phyloP scores from a whole-genome alignment of 2,329 filamentous ascomycete genomes.

The Paramyrothecium roridum region DNA sequence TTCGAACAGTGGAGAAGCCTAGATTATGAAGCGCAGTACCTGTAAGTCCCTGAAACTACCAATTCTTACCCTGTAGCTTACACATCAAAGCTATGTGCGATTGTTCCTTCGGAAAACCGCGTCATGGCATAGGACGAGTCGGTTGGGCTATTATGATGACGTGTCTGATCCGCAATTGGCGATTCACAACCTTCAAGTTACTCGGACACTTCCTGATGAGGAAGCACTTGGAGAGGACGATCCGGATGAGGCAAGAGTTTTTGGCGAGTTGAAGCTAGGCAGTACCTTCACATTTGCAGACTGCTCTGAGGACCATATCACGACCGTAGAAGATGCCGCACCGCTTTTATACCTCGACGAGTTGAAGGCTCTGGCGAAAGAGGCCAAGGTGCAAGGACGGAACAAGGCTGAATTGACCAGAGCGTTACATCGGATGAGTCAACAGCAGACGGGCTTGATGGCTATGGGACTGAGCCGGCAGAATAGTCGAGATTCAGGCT shows the following conservation, averaged over 20 bases:
- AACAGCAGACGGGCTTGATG: conserved; percentile 71
- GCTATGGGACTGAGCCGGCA: conserved; percentile 65
- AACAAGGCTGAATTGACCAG: conserved; percentile 79
- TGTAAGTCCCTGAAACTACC: conserved; percentile 54
- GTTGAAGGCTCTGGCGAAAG: conserved; percentile 78
- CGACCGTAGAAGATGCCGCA: conserved; percentile 77
- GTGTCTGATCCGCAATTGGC: conserved; percentile 70
- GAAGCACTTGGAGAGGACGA: conserved; percentile 10
- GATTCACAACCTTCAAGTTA: conserved; percentile 60
- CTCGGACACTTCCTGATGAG: conserved; percentile 49
- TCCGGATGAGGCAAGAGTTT: conserved; percentile 24
- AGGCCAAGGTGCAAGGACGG: conserved; percentile 81
- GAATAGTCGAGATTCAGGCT: conserved; percentile 54
- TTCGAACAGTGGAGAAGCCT: conserved; percentile 74
- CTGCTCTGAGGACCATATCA: conserved; percentile 68
- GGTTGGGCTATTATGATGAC: conserved; percentile 77
- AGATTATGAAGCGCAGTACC: conserved; percentile 82
- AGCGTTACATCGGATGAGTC: conserved; percentile 71
- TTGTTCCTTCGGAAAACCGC: conserved; percentile 90
- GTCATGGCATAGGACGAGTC: conserved; percentile 81
- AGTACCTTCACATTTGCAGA: conserved; percentile 76
- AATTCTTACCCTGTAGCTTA: not conserved
- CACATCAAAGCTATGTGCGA: conserved; percentile 69
- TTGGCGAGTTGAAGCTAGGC: conserved; percentile 44
- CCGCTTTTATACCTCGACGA: conserved; percentile 83